phyloP scores from a whole-genome alignment of 768 basidiomycete genomes.

The Gelatoporia subvermispora region DNA sequence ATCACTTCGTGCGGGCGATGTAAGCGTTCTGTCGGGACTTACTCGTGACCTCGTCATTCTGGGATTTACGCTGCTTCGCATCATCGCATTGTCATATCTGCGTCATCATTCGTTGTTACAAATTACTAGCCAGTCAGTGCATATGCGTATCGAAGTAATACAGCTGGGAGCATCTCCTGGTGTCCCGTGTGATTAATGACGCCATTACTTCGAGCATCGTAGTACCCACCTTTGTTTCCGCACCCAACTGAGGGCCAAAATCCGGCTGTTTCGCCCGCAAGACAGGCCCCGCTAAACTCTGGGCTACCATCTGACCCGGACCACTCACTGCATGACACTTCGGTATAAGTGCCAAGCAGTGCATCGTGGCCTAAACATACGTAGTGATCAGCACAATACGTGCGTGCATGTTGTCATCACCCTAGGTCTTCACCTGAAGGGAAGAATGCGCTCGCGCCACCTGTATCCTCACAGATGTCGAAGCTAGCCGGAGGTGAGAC shows the following conservation, averaged over 20 bases:
- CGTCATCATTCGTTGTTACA: no score
- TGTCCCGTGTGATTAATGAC: no score
- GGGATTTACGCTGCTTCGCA: no score
- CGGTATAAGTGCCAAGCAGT: constrained; percentile 45
- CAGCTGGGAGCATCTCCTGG: no score
- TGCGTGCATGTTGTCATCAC: no score
- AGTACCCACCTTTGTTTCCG: constrained; percentile 44
- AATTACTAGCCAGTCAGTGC: no score
- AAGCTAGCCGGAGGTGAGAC: constrained; percentile 33
- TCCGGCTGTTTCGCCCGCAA: constrained; percentile 41
- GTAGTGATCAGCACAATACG: neutral
- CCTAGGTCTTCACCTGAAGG: constrained; percentile 35
- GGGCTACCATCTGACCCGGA: constrained; percentile 44
- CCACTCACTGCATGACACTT: constrained; percentile 57
- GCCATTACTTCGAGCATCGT: no score
- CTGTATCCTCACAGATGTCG: constrained; percentile 57
- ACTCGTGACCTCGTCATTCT: no score
- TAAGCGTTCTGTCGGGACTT: no score
- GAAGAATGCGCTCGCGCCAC: constrained; percentile 49
- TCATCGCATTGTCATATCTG: no score
- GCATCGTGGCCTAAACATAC: constrained; percentile 39
- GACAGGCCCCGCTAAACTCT: constrained; percentile 46
- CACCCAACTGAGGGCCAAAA: constrained; percentile 50
- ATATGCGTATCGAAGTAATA: no score
- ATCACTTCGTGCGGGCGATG: no score